Evolutionary conservation across 139 green algal species (phyloP).

Genomic region (Picochlorum sp.): DNA sequence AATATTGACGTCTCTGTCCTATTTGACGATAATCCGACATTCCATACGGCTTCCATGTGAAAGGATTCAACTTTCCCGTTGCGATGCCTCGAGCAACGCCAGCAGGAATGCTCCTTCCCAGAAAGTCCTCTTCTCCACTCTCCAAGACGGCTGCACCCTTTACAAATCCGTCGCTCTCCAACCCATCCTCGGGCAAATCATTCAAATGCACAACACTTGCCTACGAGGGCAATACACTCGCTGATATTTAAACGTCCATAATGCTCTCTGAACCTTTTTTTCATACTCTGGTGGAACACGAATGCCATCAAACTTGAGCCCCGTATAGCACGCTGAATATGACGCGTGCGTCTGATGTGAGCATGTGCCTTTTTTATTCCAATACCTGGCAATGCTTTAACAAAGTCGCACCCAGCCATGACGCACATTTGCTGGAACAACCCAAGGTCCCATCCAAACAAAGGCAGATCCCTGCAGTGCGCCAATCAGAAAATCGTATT

Average conservation of each 20-base stretch:
- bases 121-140: conserved; percentile 48
- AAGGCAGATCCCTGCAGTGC: conserved; percentile 42
- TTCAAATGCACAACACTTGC: conserved; percentile 54
- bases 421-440: conserved; percentile 96
- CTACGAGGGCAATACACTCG: conserved; percentile 61
- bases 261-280: conserved; percentile 64
- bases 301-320: conserved; percentile 68
- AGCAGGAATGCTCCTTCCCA: conserved; percentile 56
- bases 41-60: conserved; percentile 1
- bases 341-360: conserved; percentile 53
- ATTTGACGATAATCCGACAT: neutral
- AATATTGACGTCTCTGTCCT: neutral
- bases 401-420: conserved; percentile 93
- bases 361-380: conserved; percentile 87
- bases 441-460: conserved; percentile 60
- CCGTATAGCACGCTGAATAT: conserved; percentile 49
- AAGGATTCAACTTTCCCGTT: conserved; percentile 28
- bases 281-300: conserved; percentile 73
- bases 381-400: conserved; percentile 65
- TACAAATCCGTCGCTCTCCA: conserved; percentile 43
- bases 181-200: conserved; percentile 42
- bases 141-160: conserved; percentile 33
- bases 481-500: conserved; percentile 53
- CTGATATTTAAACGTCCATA: conserved; percentile 91
- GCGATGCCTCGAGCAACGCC: conserved; percentile 56